Evolutionary conservation across 2,329 filamentous ascomycete species (phyloP).

Genomic region (Microcyclosporella mali): DNA sequence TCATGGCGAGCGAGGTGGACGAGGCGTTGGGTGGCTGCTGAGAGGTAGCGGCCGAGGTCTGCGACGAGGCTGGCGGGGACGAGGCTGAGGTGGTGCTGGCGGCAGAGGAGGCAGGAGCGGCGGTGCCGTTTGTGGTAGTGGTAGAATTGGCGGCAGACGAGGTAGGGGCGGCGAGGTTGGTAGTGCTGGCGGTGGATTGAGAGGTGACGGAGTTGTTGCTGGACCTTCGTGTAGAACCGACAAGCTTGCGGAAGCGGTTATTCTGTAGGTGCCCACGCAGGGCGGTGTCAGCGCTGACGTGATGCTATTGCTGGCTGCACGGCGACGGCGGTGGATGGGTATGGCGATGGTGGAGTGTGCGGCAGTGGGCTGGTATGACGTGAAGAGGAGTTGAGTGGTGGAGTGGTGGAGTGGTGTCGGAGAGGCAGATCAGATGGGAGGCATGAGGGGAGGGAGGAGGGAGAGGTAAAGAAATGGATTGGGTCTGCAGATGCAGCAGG

Average conservation of each 20-base stretch:
- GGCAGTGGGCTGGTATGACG: no score
- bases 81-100: constrained; percentile 31
- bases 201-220: constrained; percentile 55
- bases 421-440: no score
- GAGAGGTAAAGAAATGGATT: no score
- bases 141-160: constrained; percentile 39
- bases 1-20: constrained; percentile 52
- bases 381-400: no score
- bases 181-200: constrained; percentile 56
- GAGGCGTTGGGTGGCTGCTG: constrained; percentile 37
- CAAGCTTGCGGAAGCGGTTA: constrained; percentile 70
- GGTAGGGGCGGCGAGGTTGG: constrained; percentile 37
- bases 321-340: neutral
- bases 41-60: constrained; percentile 17
- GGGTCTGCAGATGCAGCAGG: no score
- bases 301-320: neutral
- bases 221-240: constrained; percentile 72
- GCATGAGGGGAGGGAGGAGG: no score
- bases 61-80: constrained; percentile 11
- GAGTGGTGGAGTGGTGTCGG: no score
- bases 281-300: neutral
- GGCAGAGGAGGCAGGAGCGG: constrained; percentile 12
- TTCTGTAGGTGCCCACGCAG: constrained; percentile 42
- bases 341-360: no score
- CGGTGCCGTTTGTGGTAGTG: constrained; percentile 47